A percentile compares a stretch with the other conserved stretches of the same genome.
These are phyloP conservation scores for Candida labiduridarum DNA, from an alignment of 1,139 yeast genomes.

Conservation along the genomic window DNA sequence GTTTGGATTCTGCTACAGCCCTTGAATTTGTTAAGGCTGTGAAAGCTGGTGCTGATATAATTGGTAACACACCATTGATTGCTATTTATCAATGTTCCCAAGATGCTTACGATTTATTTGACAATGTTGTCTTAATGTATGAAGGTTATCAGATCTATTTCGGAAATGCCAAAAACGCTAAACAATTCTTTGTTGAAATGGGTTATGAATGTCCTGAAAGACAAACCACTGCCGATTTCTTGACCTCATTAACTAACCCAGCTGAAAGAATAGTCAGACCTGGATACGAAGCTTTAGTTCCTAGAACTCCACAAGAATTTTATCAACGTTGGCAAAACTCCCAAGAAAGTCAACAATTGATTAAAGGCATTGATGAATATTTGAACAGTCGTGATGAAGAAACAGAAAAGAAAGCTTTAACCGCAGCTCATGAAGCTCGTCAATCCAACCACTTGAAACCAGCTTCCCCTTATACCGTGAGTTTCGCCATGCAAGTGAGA, in stretches of 20 bases:
- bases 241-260: conserved; percentile 76
- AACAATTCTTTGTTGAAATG: conserved; percentile 65
- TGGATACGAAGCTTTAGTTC: conserved; percentile 44
- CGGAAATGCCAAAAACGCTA: conserved; percentile 58
- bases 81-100: conserved; percentile 87
- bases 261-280: conserved; percentile 54
- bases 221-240: conserved; percentile 81
- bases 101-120: conserved; percentile 70
- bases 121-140: conserved; percentile 71
- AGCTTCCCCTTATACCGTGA: conserved; percentile 67
- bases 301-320: conserved; percentile 27
- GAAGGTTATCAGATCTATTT: conserved; percentile 80
- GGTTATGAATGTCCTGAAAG: conserved; percentile 67
- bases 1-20: conserved; percentile 63
- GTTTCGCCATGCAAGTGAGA: conserved; percentile 64
- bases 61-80: conserved; percentile 63
- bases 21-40: conserved; percentile 72
- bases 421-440: conserved; percentile 55
- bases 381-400: conserved; percentile 13
- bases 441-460: conserved; percentile 58
- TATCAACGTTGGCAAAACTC: conserved; percentile 26
- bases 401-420: conserved; percentile 16
- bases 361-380: conserved; percentile 21
- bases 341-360: conserved; percentile 18
- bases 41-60: conserved; percentile 60